Base-by-base conservation (phyloP, 257 asterid genomes). In the Nicotiana undulata region DNA sequence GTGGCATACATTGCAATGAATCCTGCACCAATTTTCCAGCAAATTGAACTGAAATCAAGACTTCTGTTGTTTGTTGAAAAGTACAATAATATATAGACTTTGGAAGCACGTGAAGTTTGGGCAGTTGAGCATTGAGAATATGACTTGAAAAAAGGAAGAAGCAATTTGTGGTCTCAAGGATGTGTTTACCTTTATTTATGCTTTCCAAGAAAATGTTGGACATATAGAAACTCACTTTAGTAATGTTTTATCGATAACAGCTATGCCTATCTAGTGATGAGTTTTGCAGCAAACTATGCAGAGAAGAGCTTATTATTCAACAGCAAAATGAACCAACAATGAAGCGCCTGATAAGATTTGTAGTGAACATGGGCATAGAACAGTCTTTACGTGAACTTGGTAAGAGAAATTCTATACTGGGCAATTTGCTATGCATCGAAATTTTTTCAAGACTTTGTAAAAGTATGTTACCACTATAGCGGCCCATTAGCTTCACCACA, bases 1-100 rank as follows among this genome's bases (percentile, higher is more conserved):
- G 98, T 94, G 83, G 98, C 97, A 88, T 93, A 85, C 97, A 93
- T 93, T 84, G 98, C 97, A 58, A 94, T 94, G 82, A 94, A 94
- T 75, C 98, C 97, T 93, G 89, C 89, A 88, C 22, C 76, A 49
- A 64, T 64, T 46, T 40, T 29, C 56, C 59, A 63, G 31, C 37
- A 79, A 55, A 59, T 15, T 24, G 24, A 49, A 44, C 51, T 24
- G 15, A 72, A 46, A 49, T 72, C 78, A 46, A 49, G 20, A 26
- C 49, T 13, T 72, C 3, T 49, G 24, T 74, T 24, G 16, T 74
- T 49, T 15, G 44, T 74, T 7, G 16, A 6, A 24, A 74, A 46
- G 61, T 49, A 49, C 60, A 72, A 13, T 22, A 70, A 70, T 68
- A 29, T 68, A 72, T 22, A 22, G 37, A 70, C 24, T 72, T 46